Evolutionary conservation across 2,329 filamentous ascomycete genomes (phyloP).

Genomic region (Onygena corvina): DNA sequence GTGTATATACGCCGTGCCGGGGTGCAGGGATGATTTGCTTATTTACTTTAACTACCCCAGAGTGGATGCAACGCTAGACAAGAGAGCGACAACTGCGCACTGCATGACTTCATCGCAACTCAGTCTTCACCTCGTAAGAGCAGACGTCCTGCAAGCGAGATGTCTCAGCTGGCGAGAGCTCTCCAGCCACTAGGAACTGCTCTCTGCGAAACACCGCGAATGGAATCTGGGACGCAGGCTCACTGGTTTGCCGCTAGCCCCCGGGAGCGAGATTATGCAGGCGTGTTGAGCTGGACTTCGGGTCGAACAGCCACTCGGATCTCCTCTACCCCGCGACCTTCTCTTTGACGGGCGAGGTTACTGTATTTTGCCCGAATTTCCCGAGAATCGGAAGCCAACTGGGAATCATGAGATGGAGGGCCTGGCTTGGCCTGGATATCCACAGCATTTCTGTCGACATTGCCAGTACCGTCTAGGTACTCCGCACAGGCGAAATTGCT

Average conservation of each 20-base stretch:
- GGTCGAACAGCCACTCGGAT: background rate
- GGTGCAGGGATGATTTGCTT: slow-evolving; percentile 2
- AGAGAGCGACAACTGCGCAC: background rate
- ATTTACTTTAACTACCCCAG: no score
- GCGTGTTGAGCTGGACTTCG: background rate
- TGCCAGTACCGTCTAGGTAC: no score
- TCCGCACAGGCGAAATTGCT: background rate
- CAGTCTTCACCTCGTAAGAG: background rate
- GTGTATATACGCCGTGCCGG: background rate
- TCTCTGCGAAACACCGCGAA: background rate
- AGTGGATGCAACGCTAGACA: background rate
- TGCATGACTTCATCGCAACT: slow-evolving; percentile 5
- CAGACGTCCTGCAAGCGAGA: slow-evolving; percentile 4
- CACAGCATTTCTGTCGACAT: no score
- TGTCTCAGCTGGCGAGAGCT: background rate
- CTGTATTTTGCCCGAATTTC: background rate
- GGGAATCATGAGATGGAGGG: background rate
- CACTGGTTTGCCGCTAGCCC: background rate
- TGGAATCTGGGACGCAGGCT: background rate
- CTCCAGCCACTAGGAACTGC: background rate
- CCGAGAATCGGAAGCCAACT: background rate
- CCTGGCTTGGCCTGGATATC: background rate
- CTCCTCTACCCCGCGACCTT: background rate
- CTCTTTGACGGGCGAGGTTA: background rate
- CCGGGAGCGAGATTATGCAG: background rate